These are phyloP conservation scores for Fusarium coffeatum DNA, from an alignment of 2,329 filamentous ascomycete genomes.

Conservation along the genomic window DNA sequence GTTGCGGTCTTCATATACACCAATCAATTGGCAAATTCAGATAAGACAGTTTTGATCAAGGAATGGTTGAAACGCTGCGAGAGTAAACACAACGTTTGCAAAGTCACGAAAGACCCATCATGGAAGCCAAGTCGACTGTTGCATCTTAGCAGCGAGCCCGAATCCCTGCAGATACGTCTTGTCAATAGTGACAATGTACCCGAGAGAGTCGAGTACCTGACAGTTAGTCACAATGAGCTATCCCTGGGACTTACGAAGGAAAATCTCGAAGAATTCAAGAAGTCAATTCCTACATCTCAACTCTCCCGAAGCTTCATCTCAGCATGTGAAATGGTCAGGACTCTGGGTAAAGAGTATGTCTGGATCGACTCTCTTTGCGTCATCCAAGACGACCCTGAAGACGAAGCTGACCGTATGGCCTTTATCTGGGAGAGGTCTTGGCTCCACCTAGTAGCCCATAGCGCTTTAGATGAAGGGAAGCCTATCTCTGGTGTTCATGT, in stretches of 20 bases:
- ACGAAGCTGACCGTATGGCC: background rate
- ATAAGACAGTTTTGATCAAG: background rate
- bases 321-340: background rate
- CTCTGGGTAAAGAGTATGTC: background rate
- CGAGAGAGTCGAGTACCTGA: background rate
- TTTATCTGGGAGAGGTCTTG: background rate
- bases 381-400: background rate
- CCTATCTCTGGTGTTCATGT: background rate
- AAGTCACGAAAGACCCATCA: background rate
- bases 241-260: background rate
- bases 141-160: background rate
- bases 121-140: background rate
- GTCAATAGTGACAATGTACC: background rate
- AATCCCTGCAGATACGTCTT: background rate
- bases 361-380: background rate
- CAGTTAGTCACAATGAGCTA: background rate
- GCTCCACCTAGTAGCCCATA: background rate
- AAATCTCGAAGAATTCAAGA: background rate
- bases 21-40: background rate
- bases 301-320: background rate
- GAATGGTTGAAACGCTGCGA: background rate
- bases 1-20: background rate
- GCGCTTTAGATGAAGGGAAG: background rate
- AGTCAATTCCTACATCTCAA: background rate
- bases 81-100: background rate